phyloP scores from a whole-genome alignment of 495 filamentous ascomycete genomes.

The Staphylotrichum tortipilum region DNA sequence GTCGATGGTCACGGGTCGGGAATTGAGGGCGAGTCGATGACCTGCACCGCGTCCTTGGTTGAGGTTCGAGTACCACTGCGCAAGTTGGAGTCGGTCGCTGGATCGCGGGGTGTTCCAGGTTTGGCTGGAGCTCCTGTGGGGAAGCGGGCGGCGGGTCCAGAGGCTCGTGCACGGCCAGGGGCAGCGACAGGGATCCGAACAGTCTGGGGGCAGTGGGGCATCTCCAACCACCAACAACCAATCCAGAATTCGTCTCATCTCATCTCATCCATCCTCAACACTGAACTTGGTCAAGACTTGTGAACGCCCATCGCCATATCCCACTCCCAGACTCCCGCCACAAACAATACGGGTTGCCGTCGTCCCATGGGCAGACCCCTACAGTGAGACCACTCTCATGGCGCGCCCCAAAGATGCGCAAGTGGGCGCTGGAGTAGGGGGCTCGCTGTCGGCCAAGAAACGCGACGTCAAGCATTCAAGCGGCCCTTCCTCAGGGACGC shows the following conservation, averaged over 20 bases:
- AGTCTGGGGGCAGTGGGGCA: not conserved
- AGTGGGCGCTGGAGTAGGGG: not conserved
- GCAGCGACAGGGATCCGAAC: not conserved
- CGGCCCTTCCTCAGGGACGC: not conserved
- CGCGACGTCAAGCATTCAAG: too few species aligned
- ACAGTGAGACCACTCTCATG: not conserved
- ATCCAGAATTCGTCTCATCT: not conserved
- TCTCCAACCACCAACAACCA: not conserved
- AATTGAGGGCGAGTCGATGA: too few species aligned
- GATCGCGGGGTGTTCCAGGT: constrained; percentile 10
- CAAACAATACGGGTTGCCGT: too few species aligned
- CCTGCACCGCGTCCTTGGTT: too few species aligned
- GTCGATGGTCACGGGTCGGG: too few species aligned
- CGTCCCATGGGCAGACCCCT: too few species aligned
- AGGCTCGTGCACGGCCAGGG: constrained; percentile 7
- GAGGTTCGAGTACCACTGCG: too few species aligned
- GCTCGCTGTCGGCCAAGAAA: not conserved
- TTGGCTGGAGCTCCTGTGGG: constrained; percentile 1
- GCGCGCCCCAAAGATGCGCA: not conserved
- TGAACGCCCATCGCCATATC: too few species aligned
- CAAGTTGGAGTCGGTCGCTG: too few species aligned
- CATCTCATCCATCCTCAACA: not conserved
- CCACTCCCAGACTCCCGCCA: too few species aligned
- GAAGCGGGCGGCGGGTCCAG: constrained; percentile 4
- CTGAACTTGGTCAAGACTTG: too few species aligned